Conservation (phyloP, 805 yeast genomes). For the Saturnispora gosingensis region DNA sequence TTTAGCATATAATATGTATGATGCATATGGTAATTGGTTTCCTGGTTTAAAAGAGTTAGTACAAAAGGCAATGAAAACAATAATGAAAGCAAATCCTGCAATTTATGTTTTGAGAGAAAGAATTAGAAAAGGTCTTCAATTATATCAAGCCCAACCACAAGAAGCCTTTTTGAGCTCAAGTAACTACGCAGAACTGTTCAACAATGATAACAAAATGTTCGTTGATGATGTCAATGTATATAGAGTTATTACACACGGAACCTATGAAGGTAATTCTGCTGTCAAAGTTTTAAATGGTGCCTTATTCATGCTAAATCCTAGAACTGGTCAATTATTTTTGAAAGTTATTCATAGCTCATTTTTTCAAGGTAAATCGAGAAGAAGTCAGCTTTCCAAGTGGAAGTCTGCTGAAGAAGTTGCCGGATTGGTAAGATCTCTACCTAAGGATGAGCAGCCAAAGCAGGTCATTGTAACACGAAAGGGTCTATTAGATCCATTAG, state of each 20-base stretch:
- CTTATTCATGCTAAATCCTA: constrained; percentile 80
- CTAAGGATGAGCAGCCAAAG: constrained; percentile 89
- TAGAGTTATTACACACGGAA: constrained; percentile 82
- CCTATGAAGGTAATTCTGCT: constrained; percentile 86
- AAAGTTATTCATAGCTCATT: constrained; percentile 89
- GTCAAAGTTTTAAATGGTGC: constrained; percentile 94
- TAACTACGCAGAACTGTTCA: constrained; percentile 84
- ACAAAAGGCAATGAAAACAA: constrained; percentile 86
- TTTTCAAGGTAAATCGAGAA: constrained; percentile 94
- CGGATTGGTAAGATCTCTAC: constrained; percentile 78
- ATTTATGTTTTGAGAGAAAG: constrained; percentile 86
- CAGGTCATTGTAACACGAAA: constrained; percentile 85
- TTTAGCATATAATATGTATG: constrained; percentile 91
- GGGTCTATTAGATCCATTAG: constrained; percentile 88
- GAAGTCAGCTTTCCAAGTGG: constrained; percentile 94
- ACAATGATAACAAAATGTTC: constrained; percentile 72
- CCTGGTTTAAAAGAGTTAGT: constrained; percentile 85
- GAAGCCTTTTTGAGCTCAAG: constrained; percentile 84
- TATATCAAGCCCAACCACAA: constrained; percentile 88
- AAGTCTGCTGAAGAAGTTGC: constrained; percentile 97
- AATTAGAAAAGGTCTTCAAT: constrained; percentile 85
- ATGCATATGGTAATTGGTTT: constrained; percentile 96
- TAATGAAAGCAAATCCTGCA: constrained; percentile 93
- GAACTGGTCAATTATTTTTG: constrained; percentile 80
- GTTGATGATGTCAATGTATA: constrained; percentile 93